phyloP scores from a whole-genome alignment of 306 rosid species.

The Lagenaria siceraria region DNA sequence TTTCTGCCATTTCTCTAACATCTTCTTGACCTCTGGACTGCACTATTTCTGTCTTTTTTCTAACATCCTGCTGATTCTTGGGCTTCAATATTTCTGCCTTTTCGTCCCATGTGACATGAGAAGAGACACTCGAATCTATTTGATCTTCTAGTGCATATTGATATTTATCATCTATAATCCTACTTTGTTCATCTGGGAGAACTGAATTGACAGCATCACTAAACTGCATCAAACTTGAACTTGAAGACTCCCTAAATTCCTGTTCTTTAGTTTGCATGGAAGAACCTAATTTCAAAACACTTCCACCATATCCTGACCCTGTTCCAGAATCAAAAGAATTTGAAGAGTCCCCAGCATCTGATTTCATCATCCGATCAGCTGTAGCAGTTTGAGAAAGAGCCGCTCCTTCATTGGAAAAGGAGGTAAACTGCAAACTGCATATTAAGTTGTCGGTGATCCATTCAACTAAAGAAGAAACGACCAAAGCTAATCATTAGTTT shows the following conservation, averaged over 20 bases:
- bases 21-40: constrained; percentile 32
- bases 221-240: constrained; percentile 31
- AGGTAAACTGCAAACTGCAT: constrained; percentile 33
- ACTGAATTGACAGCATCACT: constrained; percentile 27
- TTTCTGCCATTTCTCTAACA: constrained; percentile 20
- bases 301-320: constrained; percentile 55
- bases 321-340: constrained; percentile 63
- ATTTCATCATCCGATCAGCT: constrained; percentile 14
- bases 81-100: constrained; percentile 52
- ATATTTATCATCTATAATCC: constrained; percentile 35
- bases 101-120: constrained; percentile 84
- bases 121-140: constrained; percentile 37
- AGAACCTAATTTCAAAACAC: constrained; percentile 43
- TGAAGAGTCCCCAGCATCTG: constrained; percentile 29
- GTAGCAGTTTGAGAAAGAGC: constrained; percentile 28
- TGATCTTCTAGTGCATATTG: constrained; percentile 38
- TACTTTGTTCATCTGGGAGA: constrained; percentile 20
- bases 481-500: neutral
- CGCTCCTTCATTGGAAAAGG: constrained; percentile 17
- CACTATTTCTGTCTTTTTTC: constrained; percentile 19
- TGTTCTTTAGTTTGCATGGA: constrained; percentile 34
- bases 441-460: constrained; percentile 11
- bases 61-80: neutral
- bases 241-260: constrained; percentile 37
- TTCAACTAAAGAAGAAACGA: constrained; percentile 7